Conservation (phyloP, 805 yeast genomes). For the Maudiozyma serrabonitensis region DNA sequence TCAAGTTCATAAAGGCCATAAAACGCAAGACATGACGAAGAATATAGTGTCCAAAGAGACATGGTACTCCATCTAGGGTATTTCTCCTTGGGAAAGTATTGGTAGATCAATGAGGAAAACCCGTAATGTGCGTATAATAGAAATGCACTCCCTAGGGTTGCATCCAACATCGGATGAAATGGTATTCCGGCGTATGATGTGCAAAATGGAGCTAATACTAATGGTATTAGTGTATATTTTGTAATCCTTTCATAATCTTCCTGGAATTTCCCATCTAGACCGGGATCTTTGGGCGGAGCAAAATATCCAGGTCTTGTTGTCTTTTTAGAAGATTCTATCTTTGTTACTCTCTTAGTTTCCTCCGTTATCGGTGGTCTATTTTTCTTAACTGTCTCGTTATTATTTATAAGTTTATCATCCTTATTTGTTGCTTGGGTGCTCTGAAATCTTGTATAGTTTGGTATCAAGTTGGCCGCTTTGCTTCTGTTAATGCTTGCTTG, state of each 20-base stretch:
- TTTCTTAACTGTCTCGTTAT: not conserved
- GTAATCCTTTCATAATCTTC: constrained; percentile 64
- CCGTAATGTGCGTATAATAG: constrained; percentile 63
- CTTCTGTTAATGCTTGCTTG: not conserved
- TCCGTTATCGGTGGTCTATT: not conserved
- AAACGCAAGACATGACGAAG: constrained; percentile 55
- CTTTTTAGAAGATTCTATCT: not conserved
- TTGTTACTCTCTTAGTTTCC: not conserved
- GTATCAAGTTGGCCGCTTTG: not conserved
- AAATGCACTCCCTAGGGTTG: constrained; percentile 44
- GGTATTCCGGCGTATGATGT: constrained; percentile 36
- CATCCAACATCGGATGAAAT: constrained; percentile 46
- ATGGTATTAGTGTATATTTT: constrained; percentile 53
- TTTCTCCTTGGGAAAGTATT: constrained; percentile 68
- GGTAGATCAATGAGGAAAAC: constrained; percentile 66
- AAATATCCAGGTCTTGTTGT: constrained; percentile 19
- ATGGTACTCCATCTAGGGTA: constrained; percentile 54
- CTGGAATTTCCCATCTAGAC: constrained; percentile 59
- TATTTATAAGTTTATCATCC: not conserved
- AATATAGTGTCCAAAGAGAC: constrained; percentile 50
- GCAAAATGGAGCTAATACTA: constrained; percentile 44
- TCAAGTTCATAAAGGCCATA: constrained; percentile 68
- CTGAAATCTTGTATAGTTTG: not conserved
- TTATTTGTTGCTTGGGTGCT: not conserved
- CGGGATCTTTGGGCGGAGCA: constrained; percentile 46